phyloP scores from a whole-genome alignment of 1,284 basidiomycete species.

The Irpex rosettiformis region DNA sequence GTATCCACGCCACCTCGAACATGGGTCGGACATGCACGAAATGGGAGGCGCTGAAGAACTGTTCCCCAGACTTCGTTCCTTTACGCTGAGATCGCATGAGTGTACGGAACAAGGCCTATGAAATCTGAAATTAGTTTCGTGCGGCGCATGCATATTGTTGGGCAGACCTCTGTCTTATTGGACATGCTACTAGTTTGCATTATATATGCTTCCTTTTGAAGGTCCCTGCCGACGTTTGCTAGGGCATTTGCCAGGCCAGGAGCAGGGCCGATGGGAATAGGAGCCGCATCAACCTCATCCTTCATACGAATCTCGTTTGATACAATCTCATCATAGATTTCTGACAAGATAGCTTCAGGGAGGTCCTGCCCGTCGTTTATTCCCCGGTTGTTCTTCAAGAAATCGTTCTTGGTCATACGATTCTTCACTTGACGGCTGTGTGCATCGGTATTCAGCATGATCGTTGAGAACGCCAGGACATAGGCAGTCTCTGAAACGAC shows the following conservation, averaged over 20 bases:
- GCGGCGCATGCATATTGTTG: neutral
- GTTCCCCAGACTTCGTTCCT: slow-evolving; percentile 68
- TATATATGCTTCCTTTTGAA: slow-evolving; percentile 93
- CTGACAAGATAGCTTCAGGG: slow-evolving; percentile 76
- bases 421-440: slow-evolving; percentile 93
- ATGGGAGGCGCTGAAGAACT: slow-evolving; percentile 94
- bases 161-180: slow-evolving; percentile 84
- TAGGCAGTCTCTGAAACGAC: slow-evolving; percentile 78
- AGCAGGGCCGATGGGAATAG: slow-evolving; percentile 44
- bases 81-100: slow-evolving; percentile 87
- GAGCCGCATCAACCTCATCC: slow-evolving; percentile 79
- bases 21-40: slow-evolving; percentile 94
- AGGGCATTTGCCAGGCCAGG: slow-evolving; percentile 79
- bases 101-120: slow-evolving; percentile 82
- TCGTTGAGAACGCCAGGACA: slow-evolving; percentile 89
- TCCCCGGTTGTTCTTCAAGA: slow-evolving; percentile 90
- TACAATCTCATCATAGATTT: slow-evolving; percentile 87
- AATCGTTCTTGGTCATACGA: slow-evolving; percentile 88
- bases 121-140: slow-evolving; percentile 7
- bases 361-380: slow-evolving; percentile 91
- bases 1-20: slow-evolving; percentile 99
- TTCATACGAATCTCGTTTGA: slow-evolving; percentile 96
- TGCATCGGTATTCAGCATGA: slow-evolving; percentile 94
- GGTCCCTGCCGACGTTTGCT: slow-evolving; percentile 85
- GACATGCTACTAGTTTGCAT: slow-evolving; percentile 94